Base-by-base conservation (phyloP, 139 green algal genomes). In the Coelastrella sp. region DNA sequence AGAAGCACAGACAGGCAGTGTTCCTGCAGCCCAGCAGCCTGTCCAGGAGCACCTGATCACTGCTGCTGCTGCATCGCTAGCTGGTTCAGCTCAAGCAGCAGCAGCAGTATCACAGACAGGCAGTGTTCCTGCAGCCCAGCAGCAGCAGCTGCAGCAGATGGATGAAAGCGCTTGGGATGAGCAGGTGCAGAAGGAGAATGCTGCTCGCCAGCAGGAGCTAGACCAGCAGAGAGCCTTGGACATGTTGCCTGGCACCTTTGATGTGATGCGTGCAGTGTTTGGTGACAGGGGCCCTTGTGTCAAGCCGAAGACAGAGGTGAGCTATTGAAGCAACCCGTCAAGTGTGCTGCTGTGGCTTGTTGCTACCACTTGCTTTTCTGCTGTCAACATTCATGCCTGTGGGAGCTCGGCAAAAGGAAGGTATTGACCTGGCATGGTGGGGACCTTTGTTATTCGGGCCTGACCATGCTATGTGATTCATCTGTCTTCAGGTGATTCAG, bases 231-330 rank as follows among this genome's bases (percentile, higher is more conserved):
- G 79, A 16, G 65, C 65, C 2, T 47, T 91, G 54, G 87, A 80
- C 79, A 73, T 87, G 65, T 57, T 84, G 65, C 78, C 87, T 65
- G 79, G 65, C 56, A 82, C 54, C 13, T 82, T 91, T 64, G 87
- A 91, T 19, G 87, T 91, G 65, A 66, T 91, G 66, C 20, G 87
- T 11, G 65, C 20, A 14, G 57, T 91, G 16, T 91, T 88, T 75
- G 87, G 87, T 14, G 79, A 91, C 79, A 75, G 54, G 57, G 87
- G 87, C 17, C 87, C 87, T 4, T 91, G 87, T 80, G 66, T 87
- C 32, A 84, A 75, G 79, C 56, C 87, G 8, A 84, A 83, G 73
- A 54, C 13, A 16, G 79, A 91, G 79, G 87, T 91, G 23, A 32
- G 10, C 8, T 13, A 71, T 13, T 71, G 61, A 19, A 13, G 61